A percentile compares a stretch with the other conserved stretches of the same genome.
phyloP scores from a whole-genome alignment of 1,284 basidiomycete genomes.

The Crepidotus sp. region DNA sequence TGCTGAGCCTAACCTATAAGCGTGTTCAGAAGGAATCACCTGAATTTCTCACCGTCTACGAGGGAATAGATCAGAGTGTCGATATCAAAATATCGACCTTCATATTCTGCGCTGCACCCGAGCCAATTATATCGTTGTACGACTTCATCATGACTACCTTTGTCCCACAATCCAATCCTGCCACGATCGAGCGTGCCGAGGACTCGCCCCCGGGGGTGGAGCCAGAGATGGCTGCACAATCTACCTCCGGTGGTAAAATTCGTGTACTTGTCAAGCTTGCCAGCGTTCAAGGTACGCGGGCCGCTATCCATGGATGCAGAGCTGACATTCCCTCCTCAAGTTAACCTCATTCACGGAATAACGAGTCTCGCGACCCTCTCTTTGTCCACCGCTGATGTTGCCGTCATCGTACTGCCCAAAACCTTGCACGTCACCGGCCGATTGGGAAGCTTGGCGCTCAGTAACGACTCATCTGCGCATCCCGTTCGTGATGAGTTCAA shows the following conservation, averaged over 20 bases:
- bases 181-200: constrained; percentile 3
- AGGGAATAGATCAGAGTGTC: constrained; percentile 85
- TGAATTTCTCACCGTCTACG: constrained; percentile 76
- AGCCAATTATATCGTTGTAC: constrained; percentile 87
- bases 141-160: constrained; percentile 99
- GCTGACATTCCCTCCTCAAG: constrained; percentile 29
- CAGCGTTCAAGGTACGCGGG: constrained; percentile 66
- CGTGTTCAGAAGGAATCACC: constrained; percentile 82
- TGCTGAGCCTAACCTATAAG: constrained; percentile 80
- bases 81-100: constrained; percentile 90
- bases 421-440: constrained; percentile 79
- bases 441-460: constrained; percentile 79
- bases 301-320: not conserved
- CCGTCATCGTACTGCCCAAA: constrained; percentile 66
- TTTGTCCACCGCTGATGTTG: constrained; percentile 86
- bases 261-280: constrained; percentile 82
- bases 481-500: constrained; percentile 67
- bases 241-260: constrained; percentile 50
- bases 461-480: constrained; percentile 63
- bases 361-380: constrained; percentile 78
- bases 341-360: constrained; percentile 77
- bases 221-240: constrained; percentile 2
- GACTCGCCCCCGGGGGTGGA: constrained; percentile 7
- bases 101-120: constrained; percentile 83
- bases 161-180: constrained; percentile 41